phyloP scores from a whole-genome alignment of 495 filamentous ascomycete genomes.

The Aeminium ludgeri region DNA sequence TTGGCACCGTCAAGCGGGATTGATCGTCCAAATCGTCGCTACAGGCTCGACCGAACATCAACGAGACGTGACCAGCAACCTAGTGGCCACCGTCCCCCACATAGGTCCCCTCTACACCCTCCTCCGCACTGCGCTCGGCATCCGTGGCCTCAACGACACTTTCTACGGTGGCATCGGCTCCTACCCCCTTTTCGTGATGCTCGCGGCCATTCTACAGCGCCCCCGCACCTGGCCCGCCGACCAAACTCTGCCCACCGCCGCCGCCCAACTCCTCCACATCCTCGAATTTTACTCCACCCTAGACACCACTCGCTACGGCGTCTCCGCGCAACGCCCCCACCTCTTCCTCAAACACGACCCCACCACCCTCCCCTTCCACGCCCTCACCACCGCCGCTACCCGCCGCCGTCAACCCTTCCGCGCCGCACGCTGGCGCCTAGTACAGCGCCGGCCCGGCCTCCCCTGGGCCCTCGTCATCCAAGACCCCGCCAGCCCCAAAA shows the following conservation, averaged over 20 bases:
- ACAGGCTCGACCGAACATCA: conserved; percentile 22
- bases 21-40: conserved; percentile 32
- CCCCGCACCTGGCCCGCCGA: background rate
- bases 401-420: conserved; percentile 5
- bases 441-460: conserved; percentile 3
- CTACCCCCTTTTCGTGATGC: conserved; percentile 37
- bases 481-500: conserved; percentile 40
- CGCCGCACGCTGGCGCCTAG: conserved; percentile 11
- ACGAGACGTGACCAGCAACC: conserved; percentile 29
- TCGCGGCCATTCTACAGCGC: conserved; percentile 34
- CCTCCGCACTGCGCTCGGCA: conserved; percentile 32
- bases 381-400: conserved; percentile 4
- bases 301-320: conserved; percentile 30
- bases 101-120: conserved; percentile 33
- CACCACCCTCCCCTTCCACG: background rate
- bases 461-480: conserved; percentile 38
- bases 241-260: conserved; percentile 17
- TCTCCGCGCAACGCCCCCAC: conserved; percentile 34
- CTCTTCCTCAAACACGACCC: conserved; percentile 11
- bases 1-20: conserved; percentile 30
- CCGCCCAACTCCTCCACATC: conserved; percentile 31
- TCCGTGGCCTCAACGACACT: conserved; percentile 31
- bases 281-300: conserved; percentile 33
- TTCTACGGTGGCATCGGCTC: conserved; percentile 30
- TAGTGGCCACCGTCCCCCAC: conserved; percentile 32